phyloP scores from a whole-genome alignment of 2,329 filamentous ascomycete genomes.

The Hawksworthiomyces lignivorus region DNA sequence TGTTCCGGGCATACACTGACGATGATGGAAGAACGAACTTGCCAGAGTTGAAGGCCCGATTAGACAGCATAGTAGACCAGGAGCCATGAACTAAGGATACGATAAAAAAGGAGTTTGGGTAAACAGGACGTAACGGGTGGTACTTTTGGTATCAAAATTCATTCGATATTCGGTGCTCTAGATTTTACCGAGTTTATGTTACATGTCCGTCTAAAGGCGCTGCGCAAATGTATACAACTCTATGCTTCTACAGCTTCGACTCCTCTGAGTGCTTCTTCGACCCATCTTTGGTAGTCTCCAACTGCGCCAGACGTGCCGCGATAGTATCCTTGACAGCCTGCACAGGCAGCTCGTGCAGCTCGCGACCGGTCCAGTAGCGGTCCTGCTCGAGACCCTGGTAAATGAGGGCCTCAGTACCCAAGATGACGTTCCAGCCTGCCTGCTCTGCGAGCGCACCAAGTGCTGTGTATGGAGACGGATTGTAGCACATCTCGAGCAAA shows the following conservation, averaged over 20 bases:
- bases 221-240: no score
- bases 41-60: conserved; percentile 29
- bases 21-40: conserved; percentile 18
- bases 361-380: conserved; percentile 56
- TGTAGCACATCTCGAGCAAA: conserved; percentile 78
- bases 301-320: conserved; percentile 31
- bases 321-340: conserved; percentile 48
- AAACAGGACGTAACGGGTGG: no score
- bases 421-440: conserved; percentile 63
- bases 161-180: no score
- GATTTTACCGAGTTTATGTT: no score
- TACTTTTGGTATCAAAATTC: no score
- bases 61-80: conserved; percentile 32
- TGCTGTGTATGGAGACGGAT: conserved; percentile 61
- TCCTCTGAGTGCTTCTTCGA: no score
- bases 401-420: conserved; percentile 70
- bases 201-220: no score
- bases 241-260: no score
- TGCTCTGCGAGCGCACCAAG: conserved; percentile 54
- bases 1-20: conserved; percentile 34
- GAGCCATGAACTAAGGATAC: conserved; percentile 27
- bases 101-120: no score
- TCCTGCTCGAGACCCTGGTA: conserved; percentile 69
- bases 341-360: conserved; percentile 51
- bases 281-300: conserved; percentile 3